A percentile compares a stretch with the other conserved stretches of the same genome.
Evolutionary conservation across 371 early-diverging fungal genomes (phyloP).

Genomic region (Syncephalastrum racemosum): DNA sequence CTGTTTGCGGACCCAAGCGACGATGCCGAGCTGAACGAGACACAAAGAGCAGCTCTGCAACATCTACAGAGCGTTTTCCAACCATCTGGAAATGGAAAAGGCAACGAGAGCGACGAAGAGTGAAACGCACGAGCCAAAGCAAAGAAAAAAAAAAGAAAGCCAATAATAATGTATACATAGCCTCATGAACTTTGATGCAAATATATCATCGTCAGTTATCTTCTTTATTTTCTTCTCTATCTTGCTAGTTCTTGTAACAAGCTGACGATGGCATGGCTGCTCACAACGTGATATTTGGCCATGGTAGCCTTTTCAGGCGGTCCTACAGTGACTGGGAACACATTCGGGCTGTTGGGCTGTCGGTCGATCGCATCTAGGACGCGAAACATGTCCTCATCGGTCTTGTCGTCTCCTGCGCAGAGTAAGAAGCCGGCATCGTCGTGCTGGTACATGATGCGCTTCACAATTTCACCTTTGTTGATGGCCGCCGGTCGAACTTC

Average conservation of each 20-base stretch:
- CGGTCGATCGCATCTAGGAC: not conserved
- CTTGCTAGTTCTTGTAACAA: constrained; percentile 2
- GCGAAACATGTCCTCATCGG: constrained; percentile 94
- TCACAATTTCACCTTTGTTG: constrained; percentile 92
- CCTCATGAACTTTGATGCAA: no score
- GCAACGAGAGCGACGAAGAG: not conserved
- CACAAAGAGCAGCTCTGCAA: constrained; percentile 47
- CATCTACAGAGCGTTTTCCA: constrained; percentile 44
- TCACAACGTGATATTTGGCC: constrained; percentile 76
- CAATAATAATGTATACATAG: no score
- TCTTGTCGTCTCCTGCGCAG: constrained; percentile 91
- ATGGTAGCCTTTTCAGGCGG: constrained; percentile 76
- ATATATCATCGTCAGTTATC: not conserved
- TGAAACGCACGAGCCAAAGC: no score
- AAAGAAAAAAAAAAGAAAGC: no score
- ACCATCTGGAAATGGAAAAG: constrained; percentile 9
- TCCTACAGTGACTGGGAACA: constrained; percentile 31
- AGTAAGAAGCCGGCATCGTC: constrained; percentile 80
- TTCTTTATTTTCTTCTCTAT: not conserved
- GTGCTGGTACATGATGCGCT: constrained; percentile 57
- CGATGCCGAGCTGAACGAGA: constrained; percentile 40
- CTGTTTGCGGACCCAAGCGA: constrained; percentile 48
- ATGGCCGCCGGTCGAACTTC: constrained; percentile 80
- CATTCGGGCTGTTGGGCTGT: not conserved
- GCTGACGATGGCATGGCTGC: constrained; percentile 7